These are phyloP conservation scores for Paraleonurus japonicus DNA, from an alignment of 257 asterid genomes.

Conservation along the genomic window DNA sequence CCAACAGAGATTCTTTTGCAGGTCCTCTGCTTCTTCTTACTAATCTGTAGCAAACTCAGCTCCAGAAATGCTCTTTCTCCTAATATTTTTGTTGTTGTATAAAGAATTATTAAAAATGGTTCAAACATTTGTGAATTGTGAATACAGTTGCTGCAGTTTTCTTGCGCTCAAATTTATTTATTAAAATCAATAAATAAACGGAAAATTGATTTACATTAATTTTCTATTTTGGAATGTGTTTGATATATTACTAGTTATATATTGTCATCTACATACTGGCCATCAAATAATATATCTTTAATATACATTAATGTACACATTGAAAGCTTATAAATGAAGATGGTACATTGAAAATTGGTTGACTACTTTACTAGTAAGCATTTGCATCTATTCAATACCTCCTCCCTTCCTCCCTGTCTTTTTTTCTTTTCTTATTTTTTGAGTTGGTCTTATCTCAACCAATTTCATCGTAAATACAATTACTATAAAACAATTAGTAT, in stretches of 20 bases:
- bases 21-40: slow-evolving; percentile 28
- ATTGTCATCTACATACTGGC: not conserved
- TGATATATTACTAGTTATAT: not conserved
- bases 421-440: not conserved
- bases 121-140: slow-evolving; percentile 36
- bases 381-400: not conserved
- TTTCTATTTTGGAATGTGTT: not conserved
- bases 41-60: slow-evolving; percentile 52
- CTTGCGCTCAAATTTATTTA: slow-evolving; percentile 18
- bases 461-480: no score
- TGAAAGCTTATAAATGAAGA: not conserved
- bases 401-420: not conserved
- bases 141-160: slow-evolving; percentile 28
- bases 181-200: slow-evolving; percentile 20
- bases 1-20: slow-evolving; percentile 36
- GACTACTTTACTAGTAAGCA: not conserved
- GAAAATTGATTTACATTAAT: not conserved
- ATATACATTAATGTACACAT: not conserved
- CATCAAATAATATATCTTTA: no score
- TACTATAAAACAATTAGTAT: no score
- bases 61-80: slow-evolving; percentile 29
- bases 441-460: no score
- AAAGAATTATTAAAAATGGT: slow-evolving; percentile 16
- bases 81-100: slow-evolving; percentile 22
- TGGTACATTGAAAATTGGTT: not conserved